Base-by-base conservation (phyloP, 2,329 filamentous ascomycete species). In the Mariannaea elegans region DNA sequence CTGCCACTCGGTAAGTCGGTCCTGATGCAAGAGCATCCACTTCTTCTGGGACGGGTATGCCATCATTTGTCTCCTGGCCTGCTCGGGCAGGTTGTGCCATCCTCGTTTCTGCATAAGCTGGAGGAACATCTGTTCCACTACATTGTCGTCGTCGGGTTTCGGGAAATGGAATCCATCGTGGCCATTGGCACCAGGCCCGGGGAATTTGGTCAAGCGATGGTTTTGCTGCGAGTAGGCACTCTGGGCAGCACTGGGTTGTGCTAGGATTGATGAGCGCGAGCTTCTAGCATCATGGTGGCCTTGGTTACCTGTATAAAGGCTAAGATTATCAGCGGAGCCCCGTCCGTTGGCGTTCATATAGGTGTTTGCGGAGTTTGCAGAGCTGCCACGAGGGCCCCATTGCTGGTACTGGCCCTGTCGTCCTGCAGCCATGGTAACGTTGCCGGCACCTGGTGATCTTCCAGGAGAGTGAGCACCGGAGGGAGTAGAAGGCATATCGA, bases 31-130 rank as follows among this genome's bases (percentile, higher is more conserved):
- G 60, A 99, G 81, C 2, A 93, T 97, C 95, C 95, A 99, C 79
- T 98, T 99, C 83, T 98, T 98, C 65, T 89, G 87, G 8, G 95
- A 87, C 13, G 94, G 92, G 75, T 99, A 98, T 34, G 93, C 93
- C 78, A 95, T 87, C 94, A 99, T 98, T 80, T 98, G 95, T 62
- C 94, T 86, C 68, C 91, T 88, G 27, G 95, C 95, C 79, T 97
- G 93, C 73, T 99, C 95, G 5, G 95, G 95, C 65, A 99, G 81
- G 76, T 96, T 96, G 79, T 97, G 95, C 92, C 94, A 98, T 65
- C 94, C 95, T 79, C 95, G 88, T 79, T 97, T 97, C 72, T 97
- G 92, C 95, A 99, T 98, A 65, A 99, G 81, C 51, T 93, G 90
- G 71, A 94, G 83, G 72, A 98, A 98, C 81, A 97, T 92, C 72